Base-by-base conservation (phyloP, 495 filamentous ascomycete species). In the Jackrogersella multiformis region DNA sequence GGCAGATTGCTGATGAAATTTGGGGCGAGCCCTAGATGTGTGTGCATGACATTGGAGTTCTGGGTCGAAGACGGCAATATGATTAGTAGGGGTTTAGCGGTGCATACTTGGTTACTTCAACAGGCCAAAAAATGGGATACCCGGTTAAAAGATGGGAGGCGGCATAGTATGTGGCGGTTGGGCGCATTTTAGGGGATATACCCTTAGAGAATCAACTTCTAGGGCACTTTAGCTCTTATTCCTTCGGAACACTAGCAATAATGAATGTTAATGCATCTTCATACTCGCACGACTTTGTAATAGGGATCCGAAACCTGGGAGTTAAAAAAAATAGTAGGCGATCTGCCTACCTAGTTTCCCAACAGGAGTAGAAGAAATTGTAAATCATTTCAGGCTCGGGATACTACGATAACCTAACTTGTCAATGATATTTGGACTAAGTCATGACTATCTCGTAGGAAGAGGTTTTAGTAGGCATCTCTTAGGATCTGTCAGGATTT, bases 1-100 rank as follows among this genome's bases (percentile, higher is more conserved):
- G 89, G 45, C 81, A 88, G 67, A 85, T 92, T 72, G 89, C 89
- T 28, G 83, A 92, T 60, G 86, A 87, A 72, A 85, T 92, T 71
- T 92, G 89, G 69, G 86, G 85, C 45, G 84, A 92, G 83, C 79
- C 84, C 20, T 88, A 76, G 73, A 20, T 30, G 10, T 53, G 26
- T 39, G 4, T 59, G 34, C 15, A 34, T 23, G 58, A 36, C 24
- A 36, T 38, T 28, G 16, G 56, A 56, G 21, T 61, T 57, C 0
- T 32, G 26, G 55, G 20, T 52, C 32, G 53, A 48, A 18, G 23
- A 62, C n/a, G 13, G 35, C 21, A 26, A 24, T 51, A 16, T 15
- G 9, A 18, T 26, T 51, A 16, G 36, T 7, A 57, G 54, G 58
- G 52, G 54, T 20, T 42, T 59, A 57, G 36, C 49, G 60, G 39